Evolutionary conservation across 106 monocot species (phyloP), one percentile per base, ranked within the genome.

Genomic region (Triglochin maritima): DNA sequence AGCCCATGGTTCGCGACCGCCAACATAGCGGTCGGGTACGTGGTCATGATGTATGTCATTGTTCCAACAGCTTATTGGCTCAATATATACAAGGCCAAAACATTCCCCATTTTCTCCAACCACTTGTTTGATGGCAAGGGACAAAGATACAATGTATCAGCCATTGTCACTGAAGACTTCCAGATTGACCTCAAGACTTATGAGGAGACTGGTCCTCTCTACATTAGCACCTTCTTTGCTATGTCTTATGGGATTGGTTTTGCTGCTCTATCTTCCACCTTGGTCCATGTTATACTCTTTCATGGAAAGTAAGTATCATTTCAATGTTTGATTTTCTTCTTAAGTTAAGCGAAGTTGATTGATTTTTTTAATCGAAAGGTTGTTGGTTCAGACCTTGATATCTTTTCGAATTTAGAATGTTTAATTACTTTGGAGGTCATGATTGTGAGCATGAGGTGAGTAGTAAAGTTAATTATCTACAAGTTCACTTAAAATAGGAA

Each of bases 1-100:
- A 87, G 86, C 75, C 89, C 94, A 17, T 89, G 86, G 89, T 94
- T 89, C 9, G 89, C 94, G 61, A 89, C 89, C 0, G 89, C 84
- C 15, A 94, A 94, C 57, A 56, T 87, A 7, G 89, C 89, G 2
- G 84, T 50, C 2, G 94, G 94, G 13, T 94, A 79, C 72, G 0
- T 85, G 41, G 10, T 81, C 52, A 59, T 94, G 29, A 82, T 89
- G 82, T 94, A 94, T 48, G 62, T 89, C n/a, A 60, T 94, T 44
- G 77, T 82, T 3, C 89, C 94, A 3, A 77, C 73, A 44, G 75
- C 82, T 0, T 94, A 94, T 61, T 94, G 94, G 94, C 55, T 68
- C 7, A 69, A 94, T 64, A 6, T 84, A 45, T 94, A 89, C 76
- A 17, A 79, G 6, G 89, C 94, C 15, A 86, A 87, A 70, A 74